Base-by-base conservation (phyloP, 257 asterid species). In the Solanum gandarillasii region DNA sequence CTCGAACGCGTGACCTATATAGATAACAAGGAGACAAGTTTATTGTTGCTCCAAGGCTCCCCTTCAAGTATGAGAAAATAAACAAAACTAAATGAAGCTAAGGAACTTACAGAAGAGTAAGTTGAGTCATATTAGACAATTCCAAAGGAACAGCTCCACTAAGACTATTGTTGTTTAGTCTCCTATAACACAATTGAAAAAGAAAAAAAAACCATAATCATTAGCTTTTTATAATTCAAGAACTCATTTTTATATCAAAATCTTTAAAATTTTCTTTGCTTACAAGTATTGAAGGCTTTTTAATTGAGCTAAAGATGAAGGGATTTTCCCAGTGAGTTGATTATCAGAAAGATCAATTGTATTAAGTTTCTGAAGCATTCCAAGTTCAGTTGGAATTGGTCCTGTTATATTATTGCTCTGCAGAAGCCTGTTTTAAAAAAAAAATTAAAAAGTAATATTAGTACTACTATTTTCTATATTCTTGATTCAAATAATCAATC, bases 401-500 rank as follows among this genome's bases (percentile, higher is more conserved):
- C 98, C 99, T 84, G 99, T 60, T 86, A 95, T 89, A 86, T 93
- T 95, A 86, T 97, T 97, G 82, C 94, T 94, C 92, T 96, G 99
- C 27, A 97, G 88, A 23, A 91, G 93, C 90, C 99, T 97, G 91
- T 89, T 89, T 43, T 0, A 41, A 46, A 71, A 79, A 73, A 31
- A 38, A n/a, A 16, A 25, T 14, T 16, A 3, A 20, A 55, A 29
- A 29, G 36, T 67, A 14, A 85, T 27, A 83, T 60, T 46, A 21
- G 46, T 6, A 78, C 31, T 6, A 70, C 31, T 14, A 60, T 20
- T 84, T 62, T 12, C 62, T 25, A 55, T 3, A 4, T n/a, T 36
- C 20, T 89, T 32, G 39, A 83, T 34, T 46, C 5, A 72, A 46
- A 9, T 21, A 46, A 43, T 43, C 5, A 72, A 46, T 9, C 23